phyloP scores from a whole-genome alignment of 495 filamentous ascomycete genomes.

The Xylaria scruposa region DNA sequence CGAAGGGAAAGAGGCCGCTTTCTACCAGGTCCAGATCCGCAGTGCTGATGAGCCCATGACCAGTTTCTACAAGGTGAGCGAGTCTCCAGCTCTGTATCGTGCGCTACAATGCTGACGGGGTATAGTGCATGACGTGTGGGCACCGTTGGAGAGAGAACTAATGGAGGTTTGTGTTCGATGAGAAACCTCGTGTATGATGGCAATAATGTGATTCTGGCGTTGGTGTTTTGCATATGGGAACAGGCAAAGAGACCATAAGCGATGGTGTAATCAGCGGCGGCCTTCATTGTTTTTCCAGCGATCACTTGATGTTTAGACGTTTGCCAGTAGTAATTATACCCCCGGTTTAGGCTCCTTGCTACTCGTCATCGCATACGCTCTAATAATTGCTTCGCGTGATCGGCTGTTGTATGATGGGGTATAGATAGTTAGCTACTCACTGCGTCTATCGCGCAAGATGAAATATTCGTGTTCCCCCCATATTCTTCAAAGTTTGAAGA shows the following conservation, averaged over 20 bases:
- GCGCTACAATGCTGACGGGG: constrained; percentile 29
- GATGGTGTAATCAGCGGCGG: constrained; percentile 27
- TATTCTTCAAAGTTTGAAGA: constrained; percentile 31
- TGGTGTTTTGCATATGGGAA: constrained; percentile 27
- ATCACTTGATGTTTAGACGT: constrained; percentile 19
- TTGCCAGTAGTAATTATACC: constrained; percentile 35
- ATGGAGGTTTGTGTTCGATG: constrained; percentile 11
- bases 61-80: constrained; percentile 81
- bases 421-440: neutral
- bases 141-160: constrained; percentile 65
- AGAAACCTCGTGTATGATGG: neutral
- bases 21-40: constrained; percentile 95
- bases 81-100: constrained; percentile 22
- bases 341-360: constrained; percentile 1
- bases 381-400: neutral
- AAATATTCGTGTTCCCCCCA: neutral
- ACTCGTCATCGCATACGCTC: neutral
- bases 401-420: neutral
- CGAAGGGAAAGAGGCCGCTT: constrained; percentile 80
- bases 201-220: constrained; percentile 29
- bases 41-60: constrained; percentile 99
- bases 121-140: constrained; percentile 66
- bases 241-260: constrained; percentile 35
- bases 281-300: constrained; percentile 14
- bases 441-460: neutral